Conservation (phyloP, 2,329 filamentous ascomycete species). For the Chaetomium sp. region DNA sequence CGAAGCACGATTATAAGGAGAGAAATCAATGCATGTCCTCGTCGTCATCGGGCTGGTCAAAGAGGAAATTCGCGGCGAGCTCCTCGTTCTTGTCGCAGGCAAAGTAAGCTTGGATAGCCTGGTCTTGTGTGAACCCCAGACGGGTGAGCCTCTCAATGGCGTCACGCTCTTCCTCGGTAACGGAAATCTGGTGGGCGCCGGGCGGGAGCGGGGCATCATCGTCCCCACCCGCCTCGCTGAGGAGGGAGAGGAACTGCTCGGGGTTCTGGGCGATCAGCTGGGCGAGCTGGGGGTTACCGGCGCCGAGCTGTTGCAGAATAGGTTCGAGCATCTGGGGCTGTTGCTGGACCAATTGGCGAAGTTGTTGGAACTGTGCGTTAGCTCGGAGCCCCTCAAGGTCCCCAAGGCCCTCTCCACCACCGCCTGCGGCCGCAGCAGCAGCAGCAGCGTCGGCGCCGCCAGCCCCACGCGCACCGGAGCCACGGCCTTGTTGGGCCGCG, state of each 20-base stretch:
- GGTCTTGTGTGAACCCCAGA: constrained; percentile 85
- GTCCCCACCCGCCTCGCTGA: constrained; percentile 74
- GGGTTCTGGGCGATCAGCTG: constrained; percentile 87
- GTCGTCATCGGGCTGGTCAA: constrained; percentile 90
- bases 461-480: constrained; percentile 36
- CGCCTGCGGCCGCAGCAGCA: constrained; percentile 39
- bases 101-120: constrained; percentile 97
- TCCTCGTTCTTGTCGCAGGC: constrained; percentile 99
- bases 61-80: constrained; percentile 93
- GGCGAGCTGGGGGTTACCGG: constrained; percentile 90
- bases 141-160: constrained; percentile 93
- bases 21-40: constrained; percentile 32
- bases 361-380: constrained; percentile 96
- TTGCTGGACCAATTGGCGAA: constrained; percentile 94
- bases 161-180: constrained; percentile 93
- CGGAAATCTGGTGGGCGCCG: constrained; percentile 79
- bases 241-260: constrained; percentile 83
- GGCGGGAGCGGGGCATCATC: constrained; percentile 80
- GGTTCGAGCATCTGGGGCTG: constrained; percentile 98
- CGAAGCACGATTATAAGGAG: not conserved
- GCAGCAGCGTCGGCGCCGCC: constrained; percentile 37
- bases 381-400: constrained; percentile 91
- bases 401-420: constrained; percentile 50
- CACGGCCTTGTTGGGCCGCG: constrained; percentile 65
- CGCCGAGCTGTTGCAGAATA: constrained; percentile 90